A percentile compares a stretch with the other conserved stretches of the same genome.
Evolutionary conservation across 345 rosid genomes (phyloP).

Genomic region (Cardamine occulta): DNA sequence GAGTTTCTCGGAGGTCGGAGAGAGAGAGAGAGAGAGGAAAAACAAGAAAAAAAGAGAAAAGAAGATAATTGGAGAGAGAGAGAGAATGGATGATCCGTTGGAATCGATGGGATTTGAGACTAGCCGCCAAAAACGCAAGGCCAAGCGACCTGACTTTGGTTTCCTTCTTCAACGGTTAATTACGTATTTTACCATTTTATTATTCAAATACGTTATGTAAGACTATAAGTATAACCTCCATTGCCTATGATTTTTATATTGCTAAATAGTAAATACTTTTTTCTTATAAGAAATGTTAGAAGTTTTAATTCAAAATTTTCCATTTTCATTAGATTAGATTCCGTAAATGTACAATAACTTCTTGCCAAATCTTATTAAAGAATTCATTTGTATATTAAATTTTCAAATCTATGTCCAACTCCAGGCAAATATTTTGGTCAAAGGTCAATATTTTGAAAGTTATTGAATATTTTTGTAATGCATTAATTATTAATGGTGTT

Average conservation of each 20-base stretch:
- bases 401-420: not conserved
- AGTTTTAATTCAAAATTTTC: not conserved
- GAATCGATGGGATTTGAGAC: constrained; percentile 40
- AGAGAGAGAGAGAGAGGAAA: constrained; percentile 12
- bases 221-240: too few species aligned
- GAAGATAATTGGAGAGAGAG: constrained; percentile 30
- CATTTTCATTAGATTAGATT: not conserved
- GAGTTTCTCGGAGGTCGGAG: constrained; percentile 30
- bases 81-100: constrained; percentile 37
- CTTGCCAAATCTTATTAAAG: not conserved
- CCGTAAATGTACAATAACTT: not conserved
- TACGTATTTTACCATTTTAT: not conserved
- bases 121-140: constrained; percentile 55
- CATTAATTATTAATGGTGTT: not conserved
- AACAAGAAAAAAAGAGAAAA: not conserved
- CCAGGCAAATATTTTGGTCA: not conserved
- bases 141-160: constrained; percentile 32
- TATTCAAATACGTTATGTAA: not conserved
- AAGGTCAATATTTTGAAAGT: not conserved
- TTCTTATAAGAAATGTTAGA: too few species aligned
- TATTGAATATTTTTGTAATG: not conserved
- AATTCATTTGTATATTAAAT: not conserved
- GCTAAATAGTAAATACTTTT: too few species aligned
- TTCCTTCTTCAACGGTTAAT: constrained; percentile 12
- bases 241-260: too few species aligned